These are phyloP conservation scores for Kernera saxatilis DNA, from an alignment of 345 rosid species.

Conservation along the genomic window DNA sequence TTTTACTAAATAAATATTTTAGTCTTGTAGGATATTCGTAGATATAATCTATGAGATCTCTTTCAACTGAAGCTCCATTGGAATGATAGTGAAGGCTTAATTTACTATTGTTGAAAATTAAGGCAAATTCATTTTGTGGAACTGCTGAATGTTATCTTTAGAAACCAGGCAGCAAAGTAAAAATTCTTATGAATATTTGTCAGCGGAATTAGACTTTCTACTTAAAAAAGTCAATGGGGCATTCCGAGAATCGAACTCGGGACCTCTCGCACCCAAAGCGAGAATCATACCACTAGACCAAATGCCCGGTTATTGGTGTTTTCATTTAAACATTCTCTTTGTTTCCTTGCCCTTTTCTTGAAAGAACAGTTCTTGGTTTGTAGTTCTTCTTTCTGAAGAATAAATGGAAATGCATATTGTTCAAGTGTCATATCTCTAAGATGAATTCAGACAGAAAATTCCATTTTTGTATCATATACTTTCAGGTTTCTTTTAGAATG, in stretches of 20 bases:
- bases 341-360: neutral
- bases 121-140: too few relatives aligned
- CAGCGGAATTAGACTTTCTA: too few relatives aligned
- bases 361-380: neutral
- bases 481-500: neutral
- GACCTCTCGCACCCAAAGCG: constrained; percentile 90
- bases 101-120: too few relatives aligned
- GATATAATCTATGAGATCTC: neutral
- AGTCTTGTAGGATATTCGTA: neutral
- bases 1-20: neutral
- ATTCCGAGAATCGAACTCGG: constrained; percentile 67
- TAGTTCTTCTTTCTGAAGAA: neutral
- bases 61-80: neutral
- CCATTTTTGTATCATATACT: neutral
- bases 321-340: neutral
- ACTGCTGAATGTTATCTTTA: too few relatives aligned
- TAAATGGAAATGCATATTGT: neutral
- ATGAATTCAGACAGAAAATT: neutral
- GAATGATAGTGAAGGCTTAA: too few relatives aligned
- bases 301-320: constrained; percentile 36
- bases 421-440: neutral
- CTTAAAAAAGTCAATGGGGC: constrained; percentile 41
- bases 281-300: constrained; percentile 90
- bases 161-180: too few relatives aligned
- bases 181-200: too few relatives aligned